Evolutionary conservation across 495 filamentous ascomycete genomes (phyloP), one percentile per base, ranked within the genome.

Genomic region (Annulohypoxylon bovei): DNA sequence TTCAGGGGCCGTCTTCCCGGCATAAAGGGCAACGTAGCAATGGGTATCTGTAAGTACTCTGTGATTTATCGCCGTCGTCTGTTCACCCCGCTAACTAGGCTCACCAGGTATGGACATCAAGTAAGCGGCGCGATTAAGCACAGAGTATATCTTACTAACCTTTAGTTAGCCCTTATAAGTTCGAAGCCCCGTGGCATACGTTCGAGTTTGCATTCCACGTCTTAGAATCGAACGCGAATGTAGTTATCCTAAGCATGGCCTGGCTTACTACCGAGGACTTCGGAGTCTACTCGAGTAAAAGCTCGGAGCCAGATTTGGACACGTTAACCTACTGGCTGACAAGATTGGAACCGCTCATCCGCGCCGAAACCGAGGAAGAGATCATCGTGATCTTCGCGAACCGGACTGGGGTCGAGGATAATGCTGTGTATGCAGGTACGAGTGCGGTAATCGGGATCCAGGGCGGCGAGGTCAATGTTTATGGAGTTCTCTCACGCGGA

Each of bases 291-390:
- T 67, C 79, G 55, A 67, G 72, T 78, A 65, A 71, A 76, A 80
- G 78, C 28, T 50, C 82, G 60, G 83, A 90, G 66, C 91, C 93
- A 7, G 93, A 97, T 66, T 78, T 92, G 75, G 88, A 92, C 57
- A 96, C 93, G 0, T 83, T 97, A 61, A 87, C 87, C 22, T 99
- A 97, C 79, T 99, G 95, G 95, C 80, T 96, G n/a, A 88, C 89
- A 68, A 83, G 95, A 44, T 82, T 98, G 40, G 86, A 89, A 73
- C 94, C 95, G 1, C 74, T 98, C 0, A 82, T 95, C 11, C 79
- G 80, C 40, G 82, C 85, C 46, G 81, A 84, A 22, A 82, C 81
- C 20, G 81, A 85, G 3, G 82, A 85, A 6, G 90, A 92, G 71
- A 85, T 92, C 37, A 87, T 96, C 54, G 85, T 97, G 11, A 88